Evolutionary conservation across 2,329 filamentous ascomycete genomes (phyloP).

Genomic region (Nothophoma quercina): DNA sequence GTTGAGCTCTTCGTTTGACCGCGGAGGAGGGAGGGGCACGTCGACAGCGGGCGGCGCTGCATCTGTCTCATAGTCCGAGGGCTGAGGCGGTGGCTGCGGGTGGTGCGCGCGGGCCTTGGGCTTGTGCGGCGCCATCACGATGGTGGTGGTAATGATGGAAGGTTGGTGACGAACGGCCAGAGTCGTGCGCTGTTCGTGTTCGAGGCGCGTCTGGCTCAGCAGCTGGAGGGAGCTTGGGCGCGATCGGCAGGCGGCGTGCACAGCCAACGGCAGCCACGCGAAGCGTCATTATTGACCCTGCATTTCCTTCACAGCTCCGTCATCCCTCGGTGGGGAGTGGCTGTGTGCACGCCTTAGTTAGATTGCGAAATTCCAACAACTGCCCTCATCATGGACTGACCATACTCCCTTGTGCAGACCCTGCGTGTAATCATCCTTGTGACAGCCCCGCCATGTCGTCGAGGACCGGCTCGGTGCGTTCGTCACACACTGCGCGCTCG

Average conservation of each 20-base stretch:
- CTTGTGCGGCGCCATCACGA: constrained; percentile 41
- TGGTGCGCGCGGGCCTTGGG: constrained; percentile 41
- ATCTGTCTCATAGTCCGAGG: constrained; percentile 63
- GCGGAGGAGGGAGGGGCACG: constrained; percentile 56
- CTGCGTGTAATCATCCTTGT: not conserved
- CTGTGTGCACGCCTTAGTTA: constrained; percentile 11
- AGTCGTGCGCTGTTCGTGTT: constrained; percentile 5
- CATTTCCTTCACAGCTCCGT: constrained; percentile 9
- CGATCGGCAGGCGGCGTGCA: constrained; percentile 4
- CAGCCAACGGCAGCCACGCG: constrained; percentile 16
- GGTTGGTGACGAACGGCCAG: not conserved
- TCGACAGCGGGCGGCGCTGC: constrained; percentile 48
- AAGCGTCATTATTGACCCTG: constrained; percentile 15
- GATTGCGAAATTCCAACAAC: not conserved
- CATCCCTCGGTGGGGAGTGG: constrained; percentile 16
- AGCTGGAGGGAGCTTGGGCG: constrained; percentile 4
- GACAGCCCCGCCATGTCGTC: constrained; percentile 39
- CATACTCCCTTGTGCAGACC: constrained; percentile 13
- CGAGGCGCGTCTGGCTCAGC: not conserved
- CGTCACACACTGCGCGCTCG: constrained; percentile 23
- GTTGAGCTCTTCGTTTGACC: constrained; percentile 87
- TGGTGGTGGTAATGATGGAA: not conserved
- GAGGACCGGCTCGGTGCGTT: constrained; percentile 30
- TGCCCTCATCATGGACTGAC: constrained; percentile 10
- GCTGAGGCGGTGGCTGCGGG: constrained; percentile 51